Conservation (phyloP, 768 basidiomycete species). For the Russula olivacea region DNA sequence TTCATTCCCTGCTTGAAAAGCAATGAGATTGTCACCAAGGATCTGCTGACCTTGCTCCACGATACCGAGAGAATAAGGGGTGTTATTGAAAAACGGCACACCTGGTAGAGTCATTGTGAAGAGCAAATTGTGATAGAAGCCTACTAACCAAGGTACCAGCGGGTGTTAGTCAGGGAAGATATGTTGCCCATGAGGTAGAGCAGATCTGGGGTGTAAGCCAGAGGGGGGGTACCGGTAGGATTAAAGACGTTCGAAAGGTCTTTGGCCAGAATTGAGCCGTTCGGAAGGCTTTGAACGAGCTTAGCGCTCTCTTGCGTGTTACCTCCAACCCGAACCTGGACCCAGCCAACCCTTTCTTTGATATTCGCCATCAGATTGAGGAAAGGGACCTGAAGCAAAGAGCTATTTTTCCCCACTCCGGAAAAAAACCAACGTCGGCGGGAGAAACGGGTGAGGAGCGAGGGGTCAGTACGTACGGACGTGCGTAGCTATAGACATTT, state of each 20-base stretch:
- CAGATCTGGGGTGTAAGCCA: conserved; percentile 58
- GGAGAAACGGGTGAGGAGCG: neutral
- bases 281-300: conserved; percentile 44
- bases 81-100: conserved; percentile 62
- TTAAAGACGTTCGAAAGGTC: conserved; percentile 33
- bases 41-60: conserved; percentile 55
- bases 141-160: conserved; percentile 54
- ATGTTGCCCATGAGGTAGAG: conserved; percentile 61
- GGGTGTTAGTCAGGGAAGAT: conserved; percentile 49
- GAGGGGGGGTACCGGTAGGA: conserved; percentile 62
- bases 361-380: conserved; percentile 76
- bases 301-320: conserved; percentile 69
- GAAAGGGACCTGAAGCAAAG: conserved; percentile 54
- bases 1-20: conserved; percentile 69
- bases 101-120: conserved; percentile 26
- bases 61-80: conserved; percentile 46
- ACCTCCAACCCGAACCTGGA: conserved; percentile 68
- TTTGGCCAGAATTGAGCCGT: conserved; percentile 49
- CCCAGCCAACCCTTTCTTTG: conserved; percentile 53
- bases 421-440: conserved; percentile 11
- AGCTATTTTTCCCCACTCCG: conserved; percentile 51
- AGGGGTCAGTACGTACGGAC: conserved; percentile 43
- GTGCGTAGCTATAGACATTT: conserved; percentile 65
- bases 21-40: conserved; percentile 60
- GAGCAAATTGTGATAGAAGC: neutral